phyloP scores from a whole-genome alignment of 2,329 filamentous ascomycete genomes.

The Aureobasidium zeae region DNA sequence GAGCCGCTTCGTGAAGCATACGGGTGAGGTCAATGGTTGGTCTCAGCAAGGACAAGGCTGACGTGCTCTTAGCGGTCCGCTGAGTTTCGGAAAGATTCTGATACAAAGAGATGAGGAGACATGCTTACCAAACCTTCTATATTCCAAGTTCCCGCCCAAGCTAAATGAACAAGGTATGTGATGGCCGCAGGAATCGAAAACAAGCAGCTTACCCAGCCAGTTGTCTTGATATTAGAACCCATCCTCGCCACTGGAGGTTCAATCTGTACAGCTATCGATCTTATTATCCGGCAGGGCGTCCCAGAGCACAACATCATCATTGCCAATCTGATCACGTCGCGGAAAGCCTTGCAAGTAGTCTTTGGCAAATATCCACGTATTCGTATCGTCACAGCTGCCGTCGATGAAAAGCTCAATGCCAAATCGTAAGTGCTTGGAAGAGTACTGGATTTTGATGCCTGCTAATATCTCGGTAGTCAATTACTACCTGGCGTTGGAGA shows the following conservation, averaged over 20 bases:
- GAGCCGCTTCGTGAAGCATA: background rate
- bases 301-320: background rate
- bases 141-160: background rate
- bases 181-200: background rate
- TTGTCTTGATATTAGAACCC: background rate
- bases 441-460: background rate
- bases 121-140: background rate
- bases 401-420: background rate
- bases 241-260: background rate
- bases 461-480: background rate
- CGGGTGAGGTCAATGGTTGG: background rate
- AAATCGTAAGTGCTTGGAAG: background rate
- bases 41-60: background rate
- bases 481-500: background rate
- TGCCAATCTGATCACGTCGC: background rate
- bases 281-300: background rate
- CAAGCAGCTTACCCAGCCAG: background rate
- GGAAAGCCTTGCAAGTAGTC: background rate
- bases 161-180: background rate
- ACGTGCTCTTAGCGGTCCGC: background rate
- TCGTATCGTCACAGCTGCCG: background rate
- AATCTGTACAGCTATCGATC: background rate
- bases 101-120: background rate
- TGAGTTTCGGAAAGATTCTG: background rate
- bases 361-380: background rate